Evolutionary conservation across 371 early-diverging fungal species (phyloP).

Genomic region (Dinochytrium kinnereticum): DNA sequence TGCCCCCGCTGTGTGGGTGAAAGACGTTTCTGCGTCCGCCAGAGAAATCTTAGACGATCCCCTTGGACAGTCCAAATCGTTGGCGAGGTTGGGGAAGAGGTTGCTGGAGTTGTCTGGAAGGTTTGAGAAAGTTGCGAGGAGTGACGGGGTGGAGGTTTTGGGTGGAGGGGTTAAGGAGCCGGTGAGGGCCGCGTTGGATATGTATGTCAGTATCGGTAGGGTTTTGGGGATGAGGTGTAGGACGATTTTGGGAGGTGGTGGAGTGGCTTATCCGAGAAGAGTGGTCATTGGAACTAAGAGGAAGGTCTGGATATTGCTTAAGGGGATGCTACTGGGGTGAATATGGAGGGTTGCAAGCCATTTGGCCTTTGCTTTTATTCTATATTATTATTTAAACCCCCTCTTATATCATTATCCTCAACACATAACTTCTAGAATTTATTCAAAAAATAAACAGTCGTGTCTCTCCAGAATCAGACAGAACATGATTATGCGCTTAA

Average conservation of each 20-base stretch:
- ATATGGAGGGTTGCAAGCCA: too few species aligned
- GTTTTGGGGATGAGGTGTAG: not conserved
- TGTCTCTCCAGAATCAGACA: too few species aligned
- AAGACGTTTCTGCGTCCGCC: constrained; percentile 32
- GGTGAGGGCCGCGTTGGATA: constrained; percentile 48
- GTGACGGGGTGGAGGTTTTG: not conserved
- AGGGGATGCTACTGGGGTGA: not conserved
- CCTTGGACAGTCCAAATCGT: too few species aligned
- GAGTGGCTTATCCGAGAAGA: constrained; percentile 49
- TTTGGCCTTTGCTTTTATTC: too few species aligned
- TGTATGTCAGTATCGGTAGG: constrained; percentile 59
- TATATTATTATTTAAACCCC: too few species aligned
- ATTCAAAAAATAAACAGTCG: too few species aligned
- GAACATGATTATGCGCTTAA: too few species aligned
- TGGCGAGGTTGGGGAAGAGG: not conserved
- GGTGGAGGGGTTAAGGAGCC: not conserved
- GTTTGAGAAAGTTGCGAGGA: not conserved
- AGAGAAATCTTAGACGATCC: constrained; percentile 30
- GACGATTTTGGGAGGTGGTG: constrained; percentile 18
- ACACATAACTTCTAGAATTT: too few species aligned
- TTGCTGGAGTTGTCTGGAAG: not conserved
- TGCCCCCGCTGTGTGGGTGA: constrained; percentile 40
- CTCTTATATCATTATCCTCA: too few species aligned
- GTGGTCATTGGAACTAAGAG: constrained; percentile 48
- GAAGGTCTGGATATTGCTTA: constrained; percentile 48